Evolutionary conservation across 345 rosid species (phyloP), one percentile per base, ranked within the genome.

Genomic region (Aethionema arabicum): DNA sequence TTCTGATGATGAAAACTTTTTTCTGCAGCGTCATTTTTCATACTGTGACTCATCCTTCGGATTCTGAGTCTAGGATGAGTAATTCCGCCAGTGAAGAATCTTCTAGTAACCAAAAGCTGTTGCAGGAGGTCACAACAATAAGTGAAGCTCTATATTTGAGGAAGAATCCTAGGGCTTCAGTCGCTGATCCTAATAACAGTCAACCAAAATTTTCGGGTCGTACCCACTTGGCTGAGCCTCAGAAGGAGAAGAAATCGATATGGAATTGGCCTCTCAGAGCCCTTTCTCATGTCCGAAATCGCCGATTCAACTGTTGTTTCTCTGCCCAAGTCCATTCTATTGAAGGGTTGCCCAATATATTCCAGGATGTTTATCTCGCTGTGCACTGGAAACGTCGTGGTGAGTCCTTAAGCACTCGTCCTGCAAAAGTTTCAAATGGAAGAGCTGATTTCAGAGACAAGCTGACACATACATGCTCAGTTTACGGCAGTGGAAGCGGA

Each of bases 241-340:
- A 75, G 41, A 85, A 86, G 77, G 93, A 88, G 46, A 92, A 88
- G 77, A 88, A 81, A 72, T 81, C 96, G 4, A 67, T 88, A 56
- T 88, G 96, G 96, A 88, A 86, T 63, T 88, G 98, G 83, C 88
- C 96, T 1, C 74, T 88, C 63, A 92, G 85, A 68, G 96, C 95
- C 30, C 74, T 92, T 49, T 80, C 96, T 30, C 70, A 77, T 48
- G 78, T 75, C 31, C 80, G 81, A 56, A 85, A 77, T 67, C 81
- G 87, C 9, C 76, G 89, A 57, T 88, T 92, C 58, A 82, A 71
- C 40, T 88, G 95, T 41, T 85, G 89, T 68, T 92, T 92, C 78
- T 80, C 83, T 45, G 84, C 88, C 32, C 83, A 85, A 75, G 91
- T 88, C 33, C 95, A 83, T 66, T 75, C 83, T 11, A 71, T 92